Evolutionary conservation across 768 basidiomycete species (phyloP).

Genomic region (Pulveroboletus ravenelii): DNA sequence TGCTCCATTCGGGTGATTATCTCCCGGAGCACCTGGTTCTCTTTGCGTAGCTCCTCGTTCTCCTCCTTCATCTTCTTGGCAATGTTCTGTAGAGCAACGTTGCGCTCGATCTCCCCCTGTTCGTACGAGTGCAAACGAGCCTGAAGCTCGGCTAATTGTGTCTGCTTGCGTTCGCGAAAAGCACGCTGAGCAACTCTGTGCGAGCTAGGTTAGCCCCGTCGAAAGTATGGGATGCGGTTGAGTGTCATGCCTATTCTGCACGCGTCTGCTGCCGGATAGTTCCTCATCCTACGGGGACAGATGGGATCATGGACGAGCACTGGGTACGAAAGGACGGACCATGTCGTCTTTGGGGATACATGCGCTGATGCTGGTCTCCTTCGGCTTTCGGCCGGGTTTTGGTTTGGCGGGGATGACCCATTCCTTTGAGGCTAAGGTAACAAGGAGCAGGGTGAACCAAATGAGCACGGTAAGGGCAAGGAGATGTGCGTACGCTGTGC

Average conservation of each 20-base stretch:
- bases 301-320: conserved; percentile 6
- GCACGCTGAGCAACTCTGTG: conserved; percentile 81
- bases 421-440: conserved; percentile 68
- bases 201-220: conserved; percentile 7
- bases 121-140: conserved; percentile 81
- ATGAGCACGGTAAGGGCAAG: not conserved
- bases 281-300: conserved; percentile 36
- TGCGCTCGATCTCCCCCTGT: conserved; percentile 87
- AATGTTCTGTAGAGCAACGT: conserved; percentile 75
- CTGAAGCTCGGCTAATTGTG: conserved; percentile 82
- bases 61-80: conserved; percentile 85
- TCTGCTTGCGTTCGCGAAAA: conserved; percentile 85
- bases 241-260: conserved; percentile 63
- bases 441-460: not conserved
- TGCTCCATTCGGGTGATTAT: conserved; percentile 41
- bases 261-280: conserved; percentile 54
- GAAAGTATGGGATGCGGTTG: not conserved
- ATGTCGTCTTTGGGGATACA: conserved; percentile 40
- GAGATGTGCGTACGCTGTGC: conserved; percentile 54
- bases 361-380: conserved; percentile 42
- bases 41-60: conserved; percentile 66
- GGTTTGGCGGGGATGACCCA: conserved; percentile 86
- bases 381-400: conserved; percentile 84
- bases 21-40: conserved; percentile 60
- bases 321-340: conserved; percentile 35